Evolutionary conservation across 768 basidiomycete genomes (phyloP).

Genomic region (Exsudoporus frostii): DNA sequence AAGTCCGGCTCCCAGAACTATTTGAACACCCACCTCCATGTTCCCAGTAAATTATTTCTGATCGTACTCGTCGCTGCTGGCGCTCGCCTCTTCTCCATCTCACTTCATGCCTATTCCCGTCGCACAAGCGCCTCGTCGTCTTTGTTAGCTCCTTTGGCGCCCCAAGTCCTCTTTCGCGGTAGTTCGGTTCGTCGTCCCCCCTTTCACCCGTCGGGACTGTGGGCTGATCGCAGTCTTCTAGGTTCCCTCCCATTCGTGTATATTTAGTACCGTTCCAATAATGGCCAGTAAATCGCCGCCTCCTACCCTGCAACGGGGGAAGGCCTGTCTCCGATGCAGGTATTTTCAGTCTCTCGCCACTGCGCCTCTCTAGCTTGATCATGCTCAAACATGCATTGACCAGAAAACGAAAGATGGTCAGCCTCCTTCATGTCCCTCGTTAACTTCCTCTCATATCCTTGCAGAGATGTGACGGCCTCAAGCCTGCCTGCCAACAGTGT

Average conservation of each 20-base stretch:
- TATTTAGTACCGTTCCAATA: constrained; percentile 37
- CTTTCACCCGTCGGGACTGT: neutral
- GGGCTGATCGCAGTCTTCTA: constrained; percentile 8
- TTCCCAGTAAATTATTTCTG: constrained; percentile 30
- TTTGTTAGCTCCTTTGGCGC: constrained; percentile 3
- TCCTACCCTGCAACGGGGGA: constrained; percentile 59
- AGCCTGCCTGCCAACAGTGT: constrained; percentile 79
- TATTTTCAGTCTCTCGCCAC: constrained; percentile 27
- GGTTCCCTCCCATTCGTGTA: constrained; percentile 28
- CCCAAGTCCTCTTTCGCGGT: neutral
- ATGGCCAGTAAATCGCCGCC: constrained; percentile 33
- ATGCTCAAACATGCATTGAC: constrained; percentile 13
- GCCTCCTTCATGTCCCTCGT: constrained; percentile 3
- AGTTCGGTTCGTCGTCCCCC: constrained; percentile 5
- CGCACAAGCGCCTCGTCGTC: constrained; percentile 16
- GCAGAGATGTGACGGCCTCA: constrained; percentile 74
- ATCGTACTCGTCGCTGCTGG: constrained; percentile 12
- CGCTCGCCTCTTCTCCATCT: neutral
- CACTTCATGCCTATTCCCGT: constrained; percentile 30
- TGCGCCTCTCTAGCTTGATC: neutral
- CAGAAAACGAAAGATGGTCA: constrained; percentile 72
- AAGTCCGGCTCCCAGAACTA: constrained; percentile 28
- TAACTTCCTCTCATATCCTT: constrained; percentile 10
- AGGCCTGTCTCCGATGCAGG: constrained; percentile 74
- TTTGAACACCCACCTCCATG: constrained; percentile 29